A percentile compares a stretch with the other conserved stretches of the same genome.
Evolutionary conservation across 208 protist genomes (phyloP).

Genomic region (Leishmania guyanensis): DNA sequence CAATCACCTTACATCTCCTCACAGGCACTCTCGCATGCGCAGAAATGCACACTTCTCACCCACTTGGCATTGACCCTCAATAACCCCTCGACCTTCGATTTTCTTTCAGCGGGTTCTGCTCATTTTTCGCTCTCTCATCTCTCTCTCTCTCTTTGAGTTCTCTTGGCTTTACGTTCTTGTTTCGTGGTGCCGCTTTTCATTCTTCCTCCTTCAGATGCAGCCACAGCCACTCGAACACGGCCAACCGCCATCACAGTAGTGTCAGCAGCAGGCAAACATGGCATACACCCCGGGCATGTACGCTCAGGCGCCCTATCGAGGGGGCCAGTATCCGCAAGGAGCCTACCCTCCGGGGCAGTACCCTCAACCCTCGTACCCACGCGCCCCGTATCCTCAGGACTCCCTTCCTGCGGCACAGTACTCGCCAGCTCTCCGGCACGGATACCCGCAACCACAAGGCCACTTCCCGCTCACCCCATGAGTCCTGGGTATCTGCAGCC

Average conservation of each 20-base stretch:
- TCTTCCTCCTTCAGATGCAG: background rate
- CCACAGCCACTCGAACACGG: conserved; percentile 17
- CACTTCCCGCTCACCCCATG: background rate
- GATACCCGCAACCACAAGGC: conserved; percentile 1
- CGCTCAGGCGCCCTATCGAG: background rate
- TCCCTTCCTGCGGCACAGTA: background rate
- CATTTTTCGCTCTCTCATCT: background rate
- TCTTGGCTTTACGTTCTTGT: background rate
- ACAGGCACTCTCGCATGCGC: background rate
- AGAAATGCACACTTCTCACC: background rate
- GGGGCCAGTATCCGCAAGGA: background rate
- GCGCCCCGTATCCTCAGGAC: background rate
- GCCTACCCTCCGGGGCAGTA: background rate
- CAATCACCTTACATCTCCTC: background rate
- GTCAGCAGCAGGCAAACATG: background rate
- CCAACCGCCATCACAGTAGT: conserved; percentile 8
- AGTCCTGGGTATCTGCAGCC: background rate
- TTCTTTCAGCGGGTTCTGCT: background rate
- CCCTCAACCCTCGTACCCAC: background rate
- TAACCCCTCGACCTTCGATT: background rate
- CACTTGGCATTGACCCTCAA: background rate
- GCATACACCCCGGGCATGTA: background rate
- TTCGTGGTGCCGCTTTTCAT: background rate
- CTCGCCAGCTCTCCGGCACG: background rate
- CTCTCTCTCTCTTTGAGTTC: background rate